Percentiles rank a stretch among this genome's conserved stretches.
phyloP scores from a whole-genome alignment of 306 rosid species.

The Vigna angularis region DNA sequence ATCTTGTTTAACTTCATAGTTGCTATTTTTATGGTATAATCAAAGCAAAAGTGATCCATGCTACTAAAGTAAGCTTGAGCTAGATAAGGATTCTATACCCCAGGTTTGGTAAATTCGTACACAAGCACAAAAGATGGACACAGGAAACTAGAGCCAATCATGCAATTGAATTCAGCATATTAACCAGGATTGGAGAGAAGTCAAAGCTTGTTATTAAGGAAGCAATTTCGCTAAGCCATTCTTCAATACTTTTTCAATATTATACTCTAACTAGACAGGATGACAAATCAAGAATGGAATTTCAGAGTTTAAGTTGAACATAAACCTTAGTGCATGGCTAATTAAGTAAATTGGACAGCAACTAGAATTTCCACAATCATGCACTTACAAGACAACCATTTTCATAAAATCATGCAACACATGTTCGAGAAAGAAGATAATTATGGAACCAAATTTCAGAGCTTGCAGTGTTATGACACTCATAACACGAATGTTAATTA shows the following conservation, averaged over 20 bases:
- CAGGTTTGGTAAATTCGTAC: slow-evolving; percentile 16
- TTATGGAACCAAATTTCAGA: neutral
- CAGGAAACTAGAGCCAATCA: slow-evolving; percentile 1
- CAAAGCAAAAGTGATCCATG: slow-evolving; percentile 13
- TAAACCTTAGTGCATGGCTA: slow-evolving; percentile 14
- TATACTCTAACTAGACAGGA: neutral
- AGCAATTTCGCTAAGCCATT: slow-evolving; percentile 8
- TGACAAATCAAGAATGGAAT: slow-evolving; percentile 11
- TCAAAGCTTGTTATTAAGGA: neutral
- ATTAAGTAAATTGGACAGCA: slow-evolving; percentile 16
- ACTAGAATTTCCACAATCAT: slow-evolving; percentile 6
- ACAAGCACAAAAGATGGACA: slow-evolving; percentile 12
- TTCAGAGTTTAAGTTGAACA: slow-evolving; percentile 17
- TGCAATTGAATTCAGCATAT: neutral
- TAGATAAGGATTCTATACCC: neutral
- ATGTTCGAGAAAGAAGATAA: neutral
- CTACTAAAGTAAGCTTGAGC: neutral
- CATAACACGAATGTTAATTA: slow-evolving; percentile 9
- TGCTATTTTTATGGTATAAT: neutral
- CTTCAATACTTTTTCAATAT: slow-evolving; percentile 4
- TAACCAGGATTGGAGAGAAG: neutral
- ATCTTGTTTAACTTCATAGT: neutral
- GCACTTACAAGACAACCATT: neutral
- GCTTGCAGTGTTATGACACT: slow-evolving; percentile 14
- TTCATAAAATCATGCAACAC: neutral